Evolutionary conservation across 106 monocot species (phyloP).

Genomic region (Platanthera guangdongensis): DNA sequence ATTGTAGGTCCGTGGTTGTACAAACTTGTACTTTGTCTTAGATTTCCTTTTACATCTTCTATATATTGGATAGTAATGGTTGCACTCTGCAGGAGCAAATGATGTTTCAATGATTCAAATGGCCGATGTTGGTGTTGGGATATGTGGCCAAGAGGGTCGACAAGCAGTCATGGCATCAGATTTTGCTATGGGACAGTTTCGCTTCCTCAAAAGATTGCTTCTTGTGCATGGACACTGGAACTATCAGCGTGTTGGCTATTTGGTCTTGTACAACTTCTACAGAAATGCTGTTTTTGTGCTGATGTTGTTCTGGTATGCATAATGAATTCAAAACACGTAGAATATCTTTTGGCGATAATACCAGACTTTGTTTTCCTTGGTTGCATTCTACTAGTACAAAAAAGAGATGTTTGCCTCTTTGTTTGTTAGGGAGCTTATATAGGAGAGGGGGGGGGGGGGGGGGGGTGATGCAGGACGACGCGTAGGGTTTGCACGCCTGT

Average conservation of each 20-base stretch:
- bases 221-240: conserved; percentile 99
- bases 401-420: not conserved
- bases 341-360: not conserved
- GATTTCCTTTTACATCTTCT: not conserved
- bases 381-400: not conserved
- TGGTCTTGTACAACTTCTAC: conserved; percentile 94
- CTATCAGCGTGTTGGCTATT: conserved; percentile 90
- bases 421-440: not conserved
- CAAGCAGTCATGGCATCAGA: conserved; percentile 99
- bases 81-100: conserved; percentile 64
- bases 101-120: conserved; percentile 99
- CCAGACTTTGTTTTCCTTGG: not conserved
- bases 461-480: no score
- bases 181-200: conserved; percentile 98
- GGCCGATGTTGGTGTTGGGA: conserved; percentile 97
- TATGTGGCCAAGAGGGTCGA: conserved; percentile 96
- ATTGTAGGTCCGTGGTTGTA: no score
- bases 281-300: conserved; percentile 93
- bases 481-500: no score
- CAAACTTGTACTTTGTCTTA: not conserved
- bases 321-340: not conserved
- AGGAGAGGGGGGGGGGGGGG: not conserved
- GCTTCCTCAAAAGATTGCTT: conserved; percentile 89
- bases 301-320: conserved; percentile 87
- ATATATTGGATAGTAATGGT: not conserved